Base-by-base conservation (phyloP, 768 basidiomycete genomes). In the Multifurca ochricompacta region DNA sequence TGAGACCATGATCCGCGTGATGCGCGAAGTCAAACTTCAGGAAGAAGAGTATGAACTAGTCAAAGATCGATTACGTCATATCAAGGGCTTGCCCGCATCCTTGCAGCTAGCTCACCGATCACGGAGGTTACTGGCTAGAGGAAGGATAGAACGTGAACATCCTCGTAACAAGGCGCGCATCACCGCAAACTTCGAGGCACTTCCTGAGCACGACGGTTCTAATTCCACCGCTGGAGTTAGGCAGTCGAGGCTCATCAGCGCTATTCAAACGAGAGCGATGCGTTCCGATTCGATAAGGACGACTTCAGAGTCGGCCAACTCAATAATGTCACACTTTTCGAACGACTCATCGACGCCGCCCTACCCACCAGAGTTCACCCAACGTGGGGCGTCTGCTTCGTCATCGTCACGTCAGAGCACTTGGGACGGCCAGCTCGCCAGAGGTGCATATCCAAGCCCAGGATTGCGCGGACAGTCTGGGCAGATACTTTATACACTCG, bases 31-130 rank as follows among this genome's bases (percentile, higher is more conserved):
- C 59, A 92, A 93, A 64, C 69, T 77, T 10, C 79, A 89, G 18
- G 91, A 94, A 67, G 89, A 92, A 48, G 89, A 91, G 57, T 90
- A 93, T 64, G 81, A 83, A n/a, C 68, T 80, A 34, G 72, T 89
- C 31, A 87, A 86, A 65, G 68, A 74, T 18, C 73, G 90, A 18
- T 70, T 80, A 13, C 65, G 69, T 6, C 75, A 77, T 0, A 79
- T 94, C 56, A 71, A 76, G 21, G 85, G 85, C 1, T 65, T 88
- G 4, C 76, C 81, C 1, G 67, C 75, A 1, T 64, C 73, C 1
- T 69, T 73, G 1, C 77, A 73, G 21, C 73, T 95, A 1, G 83
- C 85, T 1, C 74, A 73, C 27, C 75, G 91, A 37, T 88, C 88
- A 54, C 77, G 93, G n/a, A 72, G 83, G 36, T 72, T 95, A 11